Base-by-base conservation (phyloP, 2,329 filamentous ascomycete genomes). In the Periconia digitata region DNA sequence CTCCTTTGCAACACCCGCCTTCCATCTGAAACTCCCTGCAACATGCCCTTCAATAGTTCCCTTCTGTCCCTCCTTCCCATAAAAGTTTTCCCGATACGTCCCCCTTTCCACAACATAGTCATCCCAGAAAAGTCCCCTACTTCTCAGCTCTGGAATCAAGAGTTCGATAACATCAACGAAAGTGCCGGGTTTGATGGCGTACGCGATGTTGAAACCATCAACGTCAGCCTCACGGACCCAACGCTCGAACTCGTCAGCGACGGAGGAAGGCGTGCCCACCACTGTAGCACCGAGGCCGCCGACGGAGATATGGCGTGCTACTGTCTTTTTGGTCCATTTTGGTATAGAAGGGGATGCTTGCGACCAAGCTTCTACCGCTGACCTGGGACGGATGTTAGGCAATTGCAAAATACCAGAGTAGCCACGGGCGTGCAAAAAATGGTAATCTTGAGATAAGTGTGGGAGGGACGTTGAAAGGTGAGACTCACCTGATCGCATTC, bases 251-350 rank as follows among this genome's bases (percentile, higher is more conserved):
- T 76, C 72, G 53, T 79, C 72, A 0, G 76, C 76, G 2, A 78
- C 73, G 1, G 68, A 76, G 21, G 65, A 46, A 0, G 75, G 70
- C 18, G 50, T 53, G 2, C 58, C 57, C 2, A 60, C 49, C 32
- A 50, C 43, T 12, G 60, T 58, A 16, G 57, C 56, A 17, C 62
- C 51, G 2, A 62, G 48, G 22, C 60, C 92, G 95, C 88, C 95
- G 92, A 86, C 67, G 0, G 58, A 59, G 0, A 64, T 60, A 35
- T 64, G 64, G 55, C 67, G 54, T 22, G 62, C 62, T 23, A 69
- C 63, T 1, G 65, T 58, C 18, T 58, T 54, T 8, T 62, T 62
- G n/a, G 64, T 63, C 60, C 66, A 59, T 46, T 56, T 36, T 35
- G 66, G 56, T 7, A 63, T 50, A 3, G 3, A 5, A 15, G 27